Percentiles rank a stretch among this genome's conserved stretches.
Evolutionary conservation across 495 filamentous ascomycete species (phyloP).

Genomic region (Pyronema omphalodes): DNA sequence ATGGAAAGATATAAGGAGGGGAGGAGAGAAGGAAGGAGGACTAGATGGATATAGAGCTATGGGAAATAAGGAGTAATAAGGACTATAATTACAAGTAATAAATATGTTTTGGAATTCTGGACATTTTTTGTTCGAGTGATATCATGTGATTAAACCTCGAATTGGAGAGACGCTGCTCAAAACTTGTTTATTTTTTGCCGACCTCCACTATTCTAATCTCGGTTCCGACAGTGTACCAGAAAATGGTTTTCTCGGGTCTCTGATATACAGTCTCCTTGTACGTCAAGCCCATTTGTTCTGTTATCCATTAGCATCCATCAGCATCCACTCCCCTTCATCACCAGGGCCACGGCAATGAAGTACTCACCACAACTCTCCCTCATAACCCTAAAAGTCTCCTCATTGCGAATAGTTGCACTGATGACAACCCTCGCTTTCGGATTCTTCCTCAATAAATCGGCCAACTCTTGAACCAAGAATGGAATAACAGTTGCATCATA

Average conservation of each 20-base stretch:
- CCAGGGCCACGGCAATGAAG: neutral
- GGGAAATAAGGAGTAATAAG: too few species aligned
- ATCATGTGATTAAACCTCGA: too few species aligned
- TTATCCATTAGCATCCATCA: neutral
- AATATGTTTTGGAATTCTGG: too few species aligned
- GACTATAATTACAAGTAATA: too few species aligned
- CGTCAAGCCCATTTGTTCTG: neutral
- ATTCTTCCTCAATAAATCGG: slow-evolving; percentile 35
- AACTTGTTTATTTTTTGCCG: too few species aligned
- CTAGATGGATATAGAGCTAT: too few species aligned
- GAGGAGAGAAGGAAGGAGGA: too few species aligned
- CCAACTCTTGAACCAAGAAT: slow-evolving; percentile 37
- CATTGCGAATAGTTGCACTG: slow-evolving; percentile 42
- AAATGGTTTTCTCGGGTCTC: neutral
- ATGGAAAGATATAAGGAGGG: too few species aligned
- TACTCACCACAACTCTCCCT: slow-evolving; percentile 38
- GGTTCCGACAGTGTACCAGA: neutral
- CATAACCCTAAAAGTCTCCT: slow-evolving; percentile 43
- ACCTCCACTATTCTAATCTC: slow-evolving; percentile 3
- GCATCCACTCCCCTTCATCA: neutral
- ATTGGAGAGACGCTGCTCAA: too few species aligned
- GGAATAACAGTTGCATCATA: slow-evolving; percentile 44
- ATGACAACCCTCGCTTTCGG: slow-evolving; percentile 34
- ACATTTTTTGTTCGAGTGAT: too few species aligned
- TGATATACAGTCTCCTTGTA: neutral